Conservation (phyloP, 345 rosid species). For the Garcia nutans region DNA sequence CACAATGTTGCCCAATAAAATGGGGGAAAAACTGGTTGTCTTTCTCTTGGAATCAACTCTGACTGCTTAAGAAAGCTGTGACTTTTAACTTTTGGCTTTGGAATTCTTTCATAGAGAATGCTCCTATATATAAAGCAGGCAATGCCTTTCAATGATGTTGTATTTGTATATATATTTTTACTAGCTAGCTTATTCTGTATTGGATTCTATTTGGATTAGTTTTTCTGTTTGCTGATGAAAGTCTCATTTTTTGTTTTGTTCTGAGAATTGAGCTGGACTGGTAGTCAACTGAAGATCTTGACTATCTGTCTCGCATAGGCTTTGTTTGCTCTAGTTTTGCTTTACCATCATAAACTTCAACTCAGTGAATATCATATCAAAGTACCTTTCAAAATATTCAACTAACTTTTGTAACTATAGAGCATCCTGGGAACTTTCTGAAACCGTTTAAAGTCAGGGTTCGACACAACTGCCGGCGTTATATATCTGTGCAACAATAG, state of each 20-base stretch:
- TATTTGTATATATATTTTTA: background rate
- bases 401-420: background rate
- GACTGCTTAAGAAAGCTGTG: background rate
- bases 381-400: background rate
- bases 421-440: background rate
- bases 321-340: background rate
- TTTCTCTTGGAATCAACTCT: background rate
- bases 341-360: background rate
- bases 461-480: too few relatives aligned
- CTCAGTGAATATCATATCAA: background rate
- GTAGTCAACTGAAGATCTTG: background rate
- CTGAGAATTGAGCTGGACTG: conserved; percentile 7
- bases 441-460: too few relatives aligned
- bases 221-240: conserved; percentile 5
- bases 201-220: background rate
- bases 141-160: background rate
- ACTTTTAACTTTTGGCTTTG: background rate
- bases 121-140: background rate
- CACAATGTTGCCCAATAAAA: background rate
- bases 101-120: background rate
- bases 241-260: background rate
- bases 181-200: background rate
- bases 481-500: background rate
- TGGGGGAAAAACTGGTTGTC: background rate
- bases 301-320: background rate